These are phyloP conservation scores for Euphrasia arctica DNA, from an alignment of 305 asterid genomes.

Conservation along the genomic window DNA sequence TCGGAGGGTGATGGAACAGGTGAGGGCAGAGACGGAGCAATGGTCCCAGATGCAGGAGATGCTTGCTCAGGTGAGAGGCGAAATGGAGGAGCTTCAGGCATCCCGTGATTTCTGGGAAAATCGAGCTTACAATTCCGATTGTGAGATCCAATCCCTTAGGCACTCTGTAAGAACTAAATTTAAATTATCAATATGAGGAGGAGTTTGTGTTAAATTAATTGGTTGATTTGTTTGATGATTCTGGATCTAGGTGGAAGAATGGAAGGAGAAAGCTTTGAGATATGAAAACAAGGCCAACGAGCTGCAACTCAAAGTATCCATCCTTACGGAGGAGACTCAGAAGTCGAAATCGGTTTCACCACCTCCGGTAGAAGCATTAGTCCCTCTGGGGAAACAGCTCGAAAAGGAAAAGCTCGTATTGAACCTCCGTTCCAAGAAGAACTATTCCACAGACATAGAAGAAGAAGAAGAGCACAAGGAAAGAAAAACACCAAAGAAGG, in stretches of 20 bases:
- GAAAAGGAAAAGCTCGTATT: slow-evolving; percentile 33
- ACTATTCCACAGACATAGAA: neutral
- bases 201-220: neutral
- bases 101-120: slow-evolving; percentile 78
- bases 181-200: neutral
- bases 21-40: slow-evolving; percentile 88
- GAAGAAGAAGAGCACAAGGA: slow-evolving; percentile 24
- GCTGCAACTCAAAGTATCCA: slow-evolving; percentile 37
- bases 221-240: neutral
- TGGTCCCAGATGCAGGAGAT: slow-evolving; percentile 94
- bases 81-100: slow-evolving; percentile 68
- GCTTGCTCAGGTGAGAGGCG: slow-evolving; percentile 65
- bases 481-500: slow-evolving; percentile 7
- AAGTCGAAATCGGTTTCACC: slow-evolving; percentile 19
- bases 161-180: slow-evolving; percentile 43
- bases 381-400: slow-evolving; percentile 35
- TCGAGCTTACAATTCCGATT: slow-evolving; percentile 45
- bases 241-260: slow-evolving; percentile 54
- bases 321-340: slow-evolving; percentile 36
- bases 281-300: slow-evolving; percentile 48
- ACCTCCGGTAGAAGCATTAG: slow-evolving; percentile 9
- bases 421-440: neutral
- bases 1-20: slow-evolving; percentile 69
- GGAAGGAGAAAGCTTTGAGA: slow-evolving; percentile 56
- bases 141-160: slow-evolving; percentile 44